Evolutionary conservation across 2,329 filamentous ascomycete genomes (phyloP), one percentile per base, ranked within the genome.

Genomic region (Didymella pinodella): DNA sequence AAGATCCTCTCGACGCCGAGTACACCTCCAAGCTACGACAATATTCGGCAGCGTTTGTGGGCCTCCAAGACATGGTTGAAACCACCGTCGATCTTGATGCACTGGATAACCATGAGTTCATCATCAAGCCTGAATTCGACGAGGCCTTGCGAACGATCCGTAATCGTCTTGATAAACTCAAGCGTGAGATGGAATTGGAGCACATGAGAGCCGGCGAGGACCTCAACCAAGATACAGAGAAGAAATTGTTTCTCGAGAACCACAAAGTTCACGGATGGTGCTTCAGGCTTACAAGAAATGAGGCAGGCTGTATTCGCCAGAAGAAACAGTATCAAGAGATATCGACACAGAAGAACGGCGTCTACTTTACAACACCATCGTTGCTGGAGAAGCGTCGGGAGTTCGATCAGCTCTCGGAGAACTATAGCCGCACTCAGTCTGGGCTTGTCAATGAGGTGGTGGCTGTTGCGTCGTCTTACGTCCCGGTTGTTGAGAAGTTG

Each of bases 121-220:
- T 97, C 70, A 99, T 99, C 84, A 99, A 98, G 79, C 91, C 96
- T 0, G 95, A 99, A 73, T 99, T 97, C 65, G 95, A 99, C 71
- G 93, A 97, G 58, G 86, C 88, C 54, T 82, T 99, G 36, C 88
- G 90, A 18, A 87, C 91, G n/a, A 96, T 99, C 67, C 88, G 92
- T 51, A 93, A 91, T 79, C 95, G 94, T 74, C 86, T 99, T 1
- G 94, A 98, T 73, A 92, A 89, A 72, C 81, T 97, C 28, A 89
- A 89, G 63, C 82, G 87, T 43, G 90, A 93, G 54, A 97, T 99
- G 86, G 86, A 93, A 49, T 83, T 84, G 31, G 94, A 98, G 75
- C 95, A 96, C 70, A 81, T 83, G 49, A 84, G 86, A 29, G 91
- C 92, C 0, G 90, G 91, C 8, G 83, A 86, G 36, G 94, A 99